Base-by-base conservation (phyloP, 2,329 filamentous ascomycete genomes). In the Myriosclerotinia curreyana region DNA sequence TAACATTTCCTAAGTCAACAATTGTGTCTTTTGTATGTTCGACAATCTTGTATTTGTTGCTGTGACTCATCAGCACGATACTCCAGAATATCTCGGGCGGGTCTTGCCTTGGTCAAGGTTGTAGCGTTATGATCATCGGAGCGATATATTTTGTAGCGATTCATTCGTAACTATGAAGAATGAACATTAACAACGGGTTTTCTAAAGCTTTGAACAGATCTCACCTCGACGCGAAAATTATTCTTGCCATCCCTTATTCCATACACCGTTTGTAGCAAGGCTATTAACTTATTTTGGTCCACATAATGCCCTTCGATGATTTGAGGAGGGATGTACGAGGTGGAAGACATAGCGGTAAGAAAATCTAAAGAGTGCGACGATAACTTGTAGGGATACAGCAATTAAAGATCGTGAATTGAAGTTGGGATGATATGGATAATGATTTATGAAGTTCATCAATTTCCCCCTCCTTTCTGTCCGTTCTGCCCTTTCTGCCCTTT, bases 11-110 rank as follows among this genome's bases (percentile, higher is more conserved):
- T 38, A 38, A 5, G 9, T 38, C 36, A 22, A 54, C 8, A 44
- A 7, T 38, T 22, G 15, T 3, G 49, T 31, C 65, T 61, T 22
- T 59, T 46, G 20, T 58, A 49, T 52, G 52, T 56, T 22, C 66
- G 56, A 50, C 68, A 69, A 55, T 67, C 63, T 34, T 67, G 60
- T 12, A 69, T 69, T 60, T 69, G 68, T 31, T 68, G 66, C 68
- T 69, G 49, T 2, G 31, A 48, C 6, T 3, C 28, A 42, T 28
- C 22, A 34, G 40, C 64, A 7, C 17, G 17, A 20, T 8, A 44
- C 17, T 44, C 42, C 42, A 44, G 17, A 5, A 44, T 44, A 20
- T 20, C 7, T 34, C 64, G 46, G 25, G 15, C 42, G 48, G 4
- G 31, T 2, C 20, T 9, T 66, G 69, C 66, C 25, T 69, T 64